A percentile compares a stretch with the other conserved stretches of the same genome.
phyloP scores from a whole-genome alignment of 495 filamentous ascomycete species.

The Trichoderma orchidacearum region DNA sequence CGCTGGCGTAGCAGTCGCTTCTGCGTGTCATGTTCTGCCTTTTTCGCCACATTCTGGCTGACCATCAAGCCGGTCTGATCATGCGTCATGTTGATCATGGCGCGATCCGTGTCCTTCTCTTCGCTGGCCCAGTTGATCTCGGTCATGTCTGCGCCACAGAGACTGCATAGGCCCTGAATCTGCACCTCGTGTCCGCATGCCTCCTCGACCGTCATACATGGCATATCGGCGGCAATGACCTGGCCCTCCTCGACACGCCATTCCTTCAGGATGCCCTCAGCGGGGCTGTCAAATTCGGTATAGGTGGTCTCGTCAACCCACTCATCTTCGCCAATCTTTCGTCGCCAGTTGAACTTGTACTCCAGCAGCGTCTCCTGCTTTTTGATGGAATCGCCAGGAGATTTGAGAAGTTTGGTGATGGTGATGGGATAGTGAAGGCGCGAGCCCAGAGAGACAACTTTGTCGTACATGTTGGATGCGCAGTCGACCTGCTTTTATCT shows the following conservation, averaged over 20 bases:
- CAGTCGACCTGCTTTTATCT: background rate
- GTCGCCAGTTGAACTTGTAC: constrained; percentile 67
- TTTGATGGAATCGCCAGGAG: constrained; percentile 57
- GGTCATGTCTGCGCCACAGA: constrained; percentile 97
- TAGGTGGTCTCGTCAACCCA: constrained; percentile 41
- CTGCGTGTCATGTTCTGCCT: constrained; percentile 76
- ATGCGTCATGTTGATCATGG: constrained; percentile 85
- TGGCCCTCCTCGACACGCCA: constrained; percentile 68
- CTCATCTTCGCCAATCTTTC: constrained; percentile 61
- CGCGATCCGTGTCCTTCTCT: constrained; percentile 54
- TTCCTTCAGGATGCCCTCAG: constrained; percentile 59
- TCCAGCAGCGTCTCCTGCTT: constrained; percentile 64
- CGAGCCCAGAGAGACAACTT: constrained; percentile 34
- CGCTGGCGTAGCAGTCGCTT: constrained; percentile 60
- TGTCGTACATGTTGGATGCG: constrained; percentile 6
- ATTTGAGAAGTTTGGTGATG: constrained; percentile 72
- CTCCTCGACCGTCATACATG: constrained; percentile 73
- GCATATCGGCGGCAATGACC: constrained; percentile 42
- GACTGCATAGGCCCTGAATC: constrained; percentile 75
- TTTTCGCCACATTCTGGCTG: constrained; percentile 58
- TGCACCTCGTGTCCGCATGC: constrained; percentile 84
- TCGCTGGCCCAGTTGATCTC: constrained; percentile 34
- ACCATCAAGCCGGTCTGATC: constrained; percentile 72
- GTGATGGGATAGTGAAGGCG: constrained; percentile 87
- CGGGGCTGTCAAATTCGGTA: constrained; percentile 65